phyloP scores from a whole-genome alignment of 2,329 filamentous ascomycete genomes.

The Talaromyces sp. region DNA sequence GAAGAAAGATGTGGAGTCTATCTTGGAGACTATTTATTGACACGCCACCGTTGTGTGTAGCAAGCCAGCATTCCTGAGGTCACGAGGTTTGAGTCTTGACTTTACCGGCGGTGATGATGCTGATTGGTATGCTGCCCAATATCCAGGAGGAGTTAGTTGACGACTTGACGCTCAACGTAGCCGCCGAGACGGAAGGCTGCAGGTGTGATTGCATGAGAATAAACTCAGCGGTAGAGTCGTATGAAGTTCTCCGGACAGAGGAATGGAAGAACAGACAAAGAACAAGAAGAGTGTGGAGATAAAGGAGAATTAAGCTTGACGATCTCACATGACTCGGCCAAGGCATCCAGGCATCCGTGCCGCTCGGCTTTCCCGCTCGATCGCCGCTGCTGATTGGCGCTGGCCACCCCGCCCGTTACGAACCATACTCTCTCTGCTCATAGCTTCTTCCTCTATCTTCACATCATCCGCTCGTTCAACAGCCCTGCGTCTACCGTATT shows the following conservation, averaged over 20 bases:
- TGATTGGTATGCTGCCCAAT: background rate
- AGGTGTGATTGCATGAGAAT: background rate
- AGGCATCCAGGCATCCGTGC: slow-evolving; percentile 2
- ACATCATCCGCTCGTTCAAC: background rate
- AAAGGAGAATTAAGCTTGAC: slow-evolving; percentile 4
- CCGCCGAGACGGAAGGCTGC: background rate
- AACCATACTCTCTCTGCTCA: background rate
- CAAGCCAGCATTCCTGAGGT: background rate
- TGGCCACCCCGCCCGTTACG: slow-evolving; percentile 14
- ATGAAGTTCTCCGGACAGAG: no score
- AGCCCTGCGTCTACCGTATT: background rate
- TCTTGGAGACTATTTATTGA: background rate
- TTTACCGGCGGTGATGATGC: background rate
- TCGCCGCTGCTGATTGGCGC: slow-evolving; percentile 10
- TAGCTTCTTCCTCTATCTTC: background rate
- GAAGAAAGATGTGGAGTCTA: slow-evolving; percentile 2
- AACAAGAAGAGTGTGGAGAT: background rate
- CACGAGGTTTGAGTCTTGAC: background rate
- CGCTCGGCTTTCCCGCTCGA: background rate
- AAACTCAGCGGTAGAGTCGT: background rate
- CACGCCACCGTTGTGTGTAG: background rate
- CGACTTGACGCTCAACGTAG: background rate
- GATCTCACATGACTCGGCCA: slow-evolving; percentile 5
- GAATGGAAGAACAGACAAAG: background rate
- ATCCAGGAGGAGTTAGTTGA: background rate